Evolutionary conservation across 176 grass and related monocot species (phyloP).

Genomic region (Phoenix dactylifera): DNA sequence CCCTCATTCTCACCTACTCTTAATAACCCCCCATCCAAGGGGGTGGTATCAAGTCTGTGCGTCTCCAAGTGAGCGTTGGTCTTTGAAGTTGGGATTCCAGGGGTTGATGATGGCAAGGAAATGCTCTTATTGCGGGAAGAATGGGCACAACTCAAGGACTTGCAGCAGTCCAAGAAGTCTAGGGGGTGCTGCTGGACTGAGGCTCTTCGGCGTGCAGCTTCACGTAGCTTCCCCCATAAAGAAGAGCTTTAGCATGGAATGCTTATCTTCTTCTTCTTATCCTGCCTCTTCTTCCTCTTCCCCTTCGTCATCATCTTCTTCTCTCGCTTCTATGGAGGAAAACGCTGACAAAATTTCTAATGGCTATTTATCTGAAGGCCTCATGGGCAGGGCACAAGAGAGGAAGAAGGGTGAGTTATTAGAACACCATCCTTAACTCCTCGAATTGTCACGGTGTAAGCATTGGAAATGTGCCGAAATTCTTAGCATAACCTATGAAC

Average conservation of each 20-base stretch:
- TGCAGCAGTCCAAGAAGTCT: slow-evolving; percentile 1
- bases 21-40: too few species aligned
- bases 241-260: slow-evolving; percentile 3
- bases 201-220: slow-evolving; percentile 9
- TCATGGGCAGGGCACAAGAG: slow-evolving; percentile 2
- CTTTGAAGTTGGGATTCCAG: too few species aligned
- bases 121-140: slow-evolving; percentile 6
- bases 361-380: slow-evolving; percentile 20
- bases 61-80: too few species aligned
- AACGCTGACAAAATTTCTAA: slow-evolving; percentile 10
- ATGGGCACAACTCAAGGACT: slow-evolving; percentile 6
- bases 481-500: too few species aligned
- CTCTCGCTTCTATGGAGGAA: slow-evolving; percentile 4
- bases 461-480: too few species aligned
- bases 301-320: neutral
- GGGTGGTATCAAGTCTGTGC: too few species aligned
- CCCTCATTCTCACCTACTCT: too few species aligned
- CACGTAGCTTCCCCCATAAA: slow-evolving; percentile 4
- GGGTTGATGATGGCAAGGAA: slow-evolving; percentile 2
- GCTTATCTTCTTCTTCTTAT: neutral
- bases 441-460: too few species aligned
- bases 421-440: too few species aligned
- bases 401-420: slow-evolving; percentile 15
- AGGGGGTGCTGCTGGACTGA: slow-evolving; percentile 1
- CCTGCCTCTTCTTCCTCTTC: slow-evolving; percentile 1